These are phyloP conservation scores for Hymenoscyphus albidus DNA, from an alignment of 2,329 filamentous ascomycete genomes.

Conservation along the genomic window DNA sequence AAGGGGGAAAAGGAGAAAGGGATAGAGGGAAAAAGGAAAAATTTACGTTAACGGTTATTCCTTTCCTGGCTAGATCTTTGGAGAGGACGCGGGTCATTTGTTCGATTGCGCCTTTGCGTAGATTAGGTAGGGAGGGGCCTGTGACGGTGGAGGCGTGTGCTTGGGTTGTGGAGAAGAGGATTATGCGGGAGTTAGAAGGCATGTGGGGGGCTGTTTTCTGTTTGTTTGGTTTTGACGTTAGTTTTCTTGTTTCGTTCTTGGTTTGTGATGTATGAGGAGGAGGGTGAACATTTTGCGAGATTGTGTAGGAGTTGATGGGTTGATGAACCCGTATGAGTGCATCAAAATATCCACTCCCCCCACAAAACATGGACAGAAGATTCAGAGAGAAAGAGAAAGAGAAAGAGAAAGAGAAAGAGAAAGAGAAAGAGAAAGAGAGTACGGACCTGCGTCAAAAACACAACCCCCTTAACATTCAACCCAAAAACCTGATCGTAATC, in stretches of 20 bases:
- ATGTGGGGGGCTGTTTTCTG: constrained; percentile 52
- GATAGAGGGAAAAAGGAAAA: no score
- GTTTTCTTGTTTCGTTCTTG: not conserved
- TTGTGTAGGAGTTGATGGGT: no score
- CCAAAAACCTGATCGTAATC: constrained; percentile 48
- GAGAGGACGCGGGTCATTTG: constrained; percentile 48
- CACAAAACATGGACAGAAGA: no score
- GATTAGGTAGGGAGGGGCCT: constrained; percentile 42
- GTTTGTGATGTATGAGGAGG: not conserved
- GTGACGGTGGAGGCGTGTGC: constrained; percentile 38
- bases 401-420: not conserved
- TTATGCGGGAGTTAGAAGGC: constrained; percentile 44
- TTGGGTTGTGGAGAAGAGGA: constrained; percentile 49
- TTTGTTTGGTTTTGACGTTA: not conserved
- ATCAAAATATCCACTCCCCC: no score
- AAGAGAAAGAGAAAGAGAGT: not conserved
- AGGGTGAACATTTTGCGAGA: no score
- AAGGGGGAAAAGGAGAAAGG: no score
- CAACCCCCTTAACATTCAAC: constrained; percentile 55
- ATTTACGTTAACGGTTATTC: constrained; percentile 45
- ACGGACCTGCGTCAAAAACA: constrained; percentile 47
- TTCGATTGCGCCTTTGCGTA: constrained; percentile 54
- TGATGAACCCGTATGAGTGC: no score
- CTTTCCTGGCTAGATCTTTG: constrained; percentile 47
- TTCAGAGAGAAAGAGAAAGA: not conserved